These are phyloP conservation scores for Vairimorpha ceranae DNA, from an alignment of 371 early-diverging fungal genomes.

Conservation along the genomic window DNA sequence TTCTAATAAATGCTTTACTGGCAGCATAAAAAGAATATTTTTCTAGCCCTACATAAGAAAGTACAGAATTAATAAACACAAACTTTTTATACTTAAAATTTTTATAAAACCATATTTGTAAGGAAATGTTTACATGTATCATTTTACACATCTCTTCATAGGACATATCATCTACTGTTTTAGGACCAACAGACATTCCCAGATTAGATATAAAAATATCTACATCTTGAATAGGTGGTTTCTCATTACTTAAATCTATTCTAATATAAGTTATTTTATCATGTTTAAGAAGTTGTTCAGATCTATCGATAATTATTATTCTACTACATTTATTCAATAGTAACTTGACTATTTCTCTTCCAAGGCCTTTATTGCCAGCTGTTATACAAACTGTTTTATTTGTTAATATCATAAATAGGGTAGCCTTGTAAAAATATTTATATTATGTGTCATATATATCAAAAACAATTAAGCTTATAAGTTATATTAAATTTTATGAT, in stretches of 20 bases:
- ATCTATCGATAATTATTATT: constrained; percentile 24
- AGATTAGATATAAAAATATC: constrained; percentile 57
- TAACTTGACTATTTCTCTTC: constrained; percentile 28
- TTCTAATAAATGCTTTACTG: constrained; percentile 50
- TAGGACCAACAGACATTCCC: constrained; percentile 44
- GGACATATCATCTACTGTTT: constrained; percentile 11
- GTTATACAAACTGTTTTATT: constrained; percentile 30
- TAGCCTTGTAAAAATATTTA: background rate
- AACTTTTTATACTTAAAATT: constrained; percentile 39
- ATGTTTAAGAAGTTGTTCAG: constrained; percentile 10
- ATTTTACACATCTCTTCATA: constrained; percentile 22
- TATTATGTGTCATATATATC: no score
- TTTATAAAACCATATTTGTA: constrained; percentile 33
- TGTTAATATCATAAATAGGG: background rate
- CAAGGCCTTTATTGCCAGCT: constrained; percentile 33
- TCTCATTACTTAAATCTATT: constrained; percentile 30
- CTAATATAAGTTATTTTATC: constrained; percentile 22
- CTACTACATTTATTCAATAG: background rate
- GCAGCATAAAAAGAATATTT: constrained; percentile 54
- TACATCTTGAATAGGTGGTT: constrained; percentile 14
- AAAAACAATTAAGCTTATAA: no score
- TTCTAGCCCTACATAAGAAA: constrained; percentile 39
- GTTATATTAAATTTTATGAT: no score
- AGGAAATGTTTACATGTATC: constrained; percentile 36
- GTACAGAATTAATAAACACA: constrained; percentile 55